Evolutionary conservation across 1,139 yeast species (phyloP).

Genomic region (Candida dubliniensis): DNA sequence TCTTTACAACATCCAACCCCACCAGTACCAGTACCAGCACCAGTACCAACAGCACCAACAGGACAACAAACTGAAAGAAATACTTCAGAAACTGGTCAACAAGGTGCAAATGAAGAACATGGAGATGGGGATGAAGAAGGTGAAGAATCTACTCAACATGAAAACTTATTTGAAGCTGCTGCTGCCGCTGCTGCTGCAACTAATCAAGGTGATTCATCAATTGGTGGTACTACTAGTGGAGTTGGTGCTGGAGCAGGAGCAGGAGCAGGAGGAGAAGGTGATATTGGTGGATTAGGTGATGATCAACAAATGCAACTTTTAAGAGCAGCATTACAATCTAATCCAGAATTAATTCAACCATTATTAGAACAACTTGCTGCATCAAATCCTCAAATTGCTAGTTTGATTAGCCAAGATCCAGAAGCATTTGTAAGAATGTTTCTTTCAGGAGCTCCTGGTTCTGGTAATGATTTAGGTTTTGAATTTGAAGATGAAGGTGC

Average conservation of each 20-base stretch:
- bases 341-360: slow-evolving; percentile 88
- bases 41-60: slow-evolving; percentile 17
- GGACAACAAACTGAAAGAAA: slow-evolving; percentile 6
- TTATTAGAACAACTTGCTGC: slow-evolving; percentile 79
- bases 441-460: slow-evolving; percentile 47
- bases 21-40: slow-evolving; percentile 26
- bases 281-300: slow-evolving; percentile 34
- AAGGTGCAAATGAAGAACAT: slow-evolving; percentile 23
- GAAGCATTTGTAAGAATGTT: slow-evolving; percentile 79
- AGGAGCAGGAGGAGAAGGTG: slow-evolving; percentile 7
- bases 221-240: slow-evolving; percentile 28
- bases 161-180: slow-evolving; percentile 68
- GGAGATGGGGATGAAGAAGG: slow-evolving; percentile 27
- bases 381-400: slow-evolving; percentile 87
- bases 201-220: no score
- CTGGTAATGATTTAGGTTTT: slow-evolving; percentile 47
- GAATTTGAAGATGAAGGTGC: slow-evolving; percentile 37
- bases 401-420: slow-evolving; percentile 77
- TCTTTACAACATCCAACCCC: slow-evolving; percentile 38
- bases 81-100: slow-evolving; percentile 1
- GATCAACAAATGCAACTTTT: slow-evolving; percentile 62
- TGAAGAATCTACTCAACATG: slow-evolving; percentile 33
- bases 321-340: slow-evolving; percentile 76
- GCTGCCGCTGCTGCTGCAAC: slow-evolving; percentile 49
- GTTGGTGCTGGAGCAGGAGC: slow-evolving; percentile 31